Evolutionary conservation across 768 basidiomycete genomes (phyloP), one percentile per base, ranked within the genome.

Genomic region (Epithele typhae): DNA sequence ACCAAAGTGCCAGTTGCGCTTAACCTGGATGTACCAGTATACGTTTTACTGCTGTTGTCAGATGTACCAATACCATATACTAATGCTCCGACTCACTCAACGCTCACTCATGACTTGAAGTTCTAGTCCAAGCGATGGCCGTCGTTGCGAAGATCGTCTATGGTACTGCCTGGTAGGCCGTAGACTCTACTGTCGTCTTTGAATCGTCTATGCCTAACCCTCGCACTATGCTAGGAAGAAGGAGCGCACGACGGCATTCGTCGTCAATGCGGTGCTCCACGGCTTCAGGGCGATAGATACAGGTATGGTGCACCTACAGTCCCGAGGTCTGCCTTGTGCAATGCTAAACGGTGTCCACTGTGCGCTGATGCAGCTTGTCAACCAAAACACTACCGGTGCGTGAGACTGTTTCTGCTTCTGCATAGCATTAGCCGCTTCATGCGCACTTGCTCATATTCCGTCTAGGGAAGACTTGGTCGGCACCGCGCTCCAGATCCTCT

Each of bases 221-320:
- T 19, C 1, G 22, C 22, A 9, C 22, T 27, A 18, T 54, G n/a
- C n/a, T n/a, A 90, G 87, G 89, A 92, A 92, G 69, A 82, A 82
- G 57, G 83, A 85, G 45, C 64, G 72, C 19, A 92, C 91, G 1
- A 67, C 79, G 0, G 65, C 70, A 4, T 75, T 91, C 3, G 88
- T 92, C 17, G 66, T 84, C 40, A 74, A 70, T 45, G 91, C 91
- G 9, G 78, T 92, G 45, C 64, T 84, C 32, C 75, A 78, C 52
- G 90, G 91, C 5, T 92, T 92, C 61, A 69, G 82, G 37, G 88
- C 84, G 4, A 80, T 92, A 23, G 91, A 93, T 57, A 91, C 87
- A n/a, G 88, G 87, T 75, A 85, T 85, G 59, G 82, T 84, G 57
- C 84, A 86, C 53, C 73, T 76, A 81, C 78, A 59, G 42, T n/a